phyloP scores from a whole-genome alignment of 164 flowering plant species.

The Saururus chinensis region DNA sequence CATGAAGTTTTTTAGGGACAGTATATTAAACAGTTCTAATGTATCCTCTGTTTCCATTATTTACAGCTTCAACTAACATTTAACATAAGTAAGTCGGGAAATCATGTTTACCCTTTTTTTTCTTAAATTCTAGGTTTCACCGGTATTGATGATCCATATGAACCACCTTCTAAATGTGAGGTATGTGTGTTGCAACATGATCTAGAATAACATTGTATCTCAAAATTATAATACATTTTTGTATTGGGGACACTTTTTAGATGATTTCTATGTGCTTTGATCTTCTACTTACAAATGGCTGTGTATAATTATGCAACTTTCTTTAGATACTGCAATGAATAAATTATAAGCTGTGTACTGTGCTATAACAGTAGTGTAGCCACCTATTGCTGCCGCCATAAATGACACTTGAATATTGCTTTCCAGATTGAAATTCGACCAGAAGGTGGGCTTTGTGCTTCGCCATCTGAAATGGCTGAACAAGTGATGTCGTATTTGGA shows the following conservation, averaged over 20 bases:
- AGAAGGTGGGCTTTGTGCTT: slow-evolving; percentile 26
- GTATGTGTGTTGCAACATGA: slow-evolving; percentile 15
- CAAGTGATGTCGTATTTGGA: slow-evolving; percentile 59
- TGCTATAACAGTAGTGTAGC: neutral
- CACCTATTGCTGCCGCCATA: neutral
- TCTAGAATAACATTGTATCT: neutral
- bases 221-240: neutral
- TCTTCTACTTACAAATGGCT: neutral
- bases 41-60: no score
- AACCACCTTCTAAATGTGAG: slow-evolving; percentile 63
- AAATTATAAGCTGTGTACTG: neutral
- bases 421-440: slow-evolving; percentile 49
- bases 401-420: neutral
- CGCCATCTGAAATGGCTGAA: slow-evolving; percentile 59
- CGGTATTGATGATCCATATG: slow-evolving; percentile 80
- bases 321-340: neutral
- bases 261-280: neutral
- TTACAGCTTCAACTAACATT: no score
- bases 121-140: slow-evolving; percentile 49
- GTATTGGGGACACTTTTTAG: neutral
- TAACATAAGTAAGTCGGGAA: neutral
- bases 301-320: neutral
- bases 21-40: no score
- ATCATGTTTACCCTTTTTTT: neutral
- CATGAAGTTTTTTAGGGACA: neutral